These are phyloP conservation scores for Trichophyton benhamiae DNA, from an alignment of 2,329 filamentous ascomycete species.

Conservation along the genomic window DNA sequence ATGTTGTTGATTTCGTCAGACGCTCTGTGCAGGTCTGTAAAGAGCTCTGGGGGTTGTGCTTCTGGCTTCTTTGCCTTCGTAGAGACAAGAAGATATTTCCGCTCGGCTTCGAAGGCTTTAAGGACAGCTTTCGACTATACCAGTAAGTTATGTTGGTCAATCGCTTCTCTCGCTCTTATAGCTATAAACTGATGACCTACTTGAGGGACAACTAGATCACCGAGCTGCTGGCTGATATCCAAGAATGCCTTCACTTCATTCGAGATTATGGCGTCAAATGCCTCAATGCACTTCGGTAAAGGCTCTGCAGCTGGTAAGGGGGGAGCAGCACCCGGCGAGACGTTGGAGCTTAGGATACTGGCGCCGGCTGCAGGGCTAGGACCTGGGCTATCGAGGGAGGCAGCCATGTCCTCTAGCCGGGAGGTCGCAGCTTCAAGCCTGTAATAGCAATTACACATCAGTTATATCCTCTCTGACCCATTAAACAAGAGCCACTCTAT, in stretches of 20 bases:
- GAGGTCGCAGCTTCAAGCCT: constrained; percentile 97
- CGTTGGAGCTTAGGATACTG: constrained; percentile 8
- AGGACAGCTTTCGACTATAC: constrained; percentile 44
- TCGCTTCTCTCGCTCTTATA: neutral
- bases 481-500: neutral
- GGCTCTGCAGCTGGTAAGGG: constrained; percentile 43
- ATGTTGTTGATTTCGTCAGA: constrained; percentile 68
- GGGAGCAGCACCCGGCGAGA: constrained; percentile 23
- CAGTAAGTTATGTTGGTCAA: neutral
- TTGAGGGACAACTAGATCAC: constrained; percentile 68
- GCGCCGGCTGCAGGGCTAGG: constrained; percentile 19
- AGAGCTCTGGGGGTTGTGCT: constrained; percentile 56
- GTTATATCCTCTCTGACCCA: neutral
- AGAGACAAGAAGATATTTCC: constrained; percentile 74
- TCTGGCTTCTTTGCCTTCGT: constrained; percentile 90
- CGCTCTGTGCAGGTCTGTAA: constrained; percentile 76
- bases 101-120: constrained; percentile 67
- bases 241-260: constrained; percentile 66
- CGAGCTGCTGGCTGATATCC: constrained; percentile 63
- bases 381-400: constrained; percentile 42
- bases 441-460: neutral
- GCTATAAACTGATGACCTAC: constrained; percentile 33
- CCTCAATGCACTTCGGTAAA: constrained; percentile 66
- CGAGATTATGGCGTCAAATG: constrained; percentile 70
- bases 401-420: constrained; percentile 88